Evolutionary conservation across 805 yeast genomes (phyloP), one percentile per base, ranked within the genome.

Genomic region (Candida stauntonica): DNA sequence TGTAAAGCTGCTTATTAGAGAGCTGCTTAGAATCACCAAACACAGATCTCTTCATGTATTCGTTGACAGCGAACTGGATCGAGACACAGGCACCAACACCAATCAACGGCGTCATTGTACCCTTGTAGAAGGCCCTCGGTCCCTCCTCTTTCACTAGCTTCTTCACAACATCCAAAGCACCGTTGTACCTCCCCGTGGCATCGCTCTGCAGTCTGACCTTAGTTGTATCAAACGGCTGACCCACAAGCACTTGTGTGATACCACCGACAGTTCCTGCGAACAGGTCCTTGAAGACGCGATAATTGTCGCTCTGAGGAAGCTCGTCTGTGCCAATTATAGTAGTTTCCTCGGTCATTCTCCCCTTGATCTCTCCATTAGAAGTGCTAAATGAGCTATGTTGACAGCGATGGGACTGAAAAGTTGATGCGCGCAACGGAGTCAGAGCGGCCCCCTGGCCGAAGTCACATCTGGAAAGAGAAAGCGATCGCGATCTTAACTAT

Each of bases 41-140:
- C 56, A 84, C 88, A 44, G 71, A 66, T 54, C 97, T 72, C 64
- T 93, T 93, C 96, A 91, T 87, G 55, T 73, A 82, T 61, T 93
- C 98, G 56, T 89, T 89, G 26, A 87, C 95, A 32, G 96, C 93
- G 57, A 93, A 93, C 63, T 93, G 99, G 29, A 91, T 85, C 7
- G 96, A 86, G 11, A 93, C 97, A 70, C 97, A 89, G 0, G 95
- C 96, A 36, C 99, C 99, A n/a, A 91, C 86, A 11, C 99, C 99
- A 26, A 91, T 61, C 51, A 93, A 69, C 16, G 99, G 99, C 1
- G 97, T 89, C 51, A 88, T 55, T 1, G 96, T 88, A 26, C 99
- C 99, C 62, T 94, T 81, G 61, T 93, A 93, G 55, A 93, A 86
- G 0, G 94, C 99, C 26, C 66, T 42, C 6, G 80, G 73, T 2